Base-by-base conservation (phyloP, 768 basidiomycete genomes). In the Xanthoconium stramineum region DNA sequence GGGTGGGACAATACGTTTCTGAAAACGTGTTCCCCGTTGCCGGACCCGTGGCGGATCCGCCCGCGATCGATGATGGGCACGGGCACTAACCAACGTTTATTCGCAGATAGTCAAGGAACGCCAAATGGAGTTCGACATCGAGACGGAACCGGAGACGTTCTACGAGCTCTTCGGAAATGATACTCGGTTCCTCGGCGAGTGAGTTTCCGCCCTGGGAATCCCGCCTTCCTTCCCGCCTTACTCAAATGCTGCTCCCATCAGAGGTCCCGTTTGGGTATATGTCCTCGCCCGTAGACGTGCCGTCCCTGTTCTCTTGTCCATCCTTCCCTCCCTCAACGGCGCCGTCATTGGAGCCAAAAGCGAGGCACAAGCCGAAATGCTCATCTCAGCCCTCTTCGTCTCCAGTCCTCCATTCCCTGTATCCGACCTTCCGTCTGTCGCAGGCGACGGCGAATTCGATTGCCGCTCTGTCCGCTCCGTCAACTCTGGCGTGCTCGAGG, bases 251-350 rank as follows among this genome's bases (percentile, higher is more conserved):
- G 5, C n/a, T 11, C 32, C 32, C 32, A 56, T 51, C 58, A 92
- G 90, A 59, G 89, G 89, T 55, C 87, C 91, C 19, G 88, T 91
- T n/a, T 92, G 91, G 88, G 89, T 94, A 20, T 94, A 92, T 70
- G 87, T 94, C 38, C 85, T 94, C 58, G 91, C 92, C 68, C 83
- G 91, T 37, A 78, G 87, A 50, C 83, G 87, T 38, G 88, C 91
- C 7, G 86, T 94, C 47, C 85, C 91, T 70, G 88, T 91, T 50
- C 86, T 87, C 80, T 76, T 82, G 45, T 83, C 86, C 1, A 82
- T 93, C 63, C 89, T 92, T 80, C 88, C 89, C 53, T 67, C 70
- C 28, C 57, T 72, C 39, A 48, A 60, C 49, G 75, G 85, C 67
- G 88, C 77, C 0, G 65, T 94, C 51, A 88, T 92, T 78, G 89